Percentiles rank a stretch among this genome's conserved stretches.
These are phyloP conservation scores for Colletotrichum sp. DNA, from an alignment of 2,329 filamentous ascomycete species.

Conservation along the genomic window DNA sequence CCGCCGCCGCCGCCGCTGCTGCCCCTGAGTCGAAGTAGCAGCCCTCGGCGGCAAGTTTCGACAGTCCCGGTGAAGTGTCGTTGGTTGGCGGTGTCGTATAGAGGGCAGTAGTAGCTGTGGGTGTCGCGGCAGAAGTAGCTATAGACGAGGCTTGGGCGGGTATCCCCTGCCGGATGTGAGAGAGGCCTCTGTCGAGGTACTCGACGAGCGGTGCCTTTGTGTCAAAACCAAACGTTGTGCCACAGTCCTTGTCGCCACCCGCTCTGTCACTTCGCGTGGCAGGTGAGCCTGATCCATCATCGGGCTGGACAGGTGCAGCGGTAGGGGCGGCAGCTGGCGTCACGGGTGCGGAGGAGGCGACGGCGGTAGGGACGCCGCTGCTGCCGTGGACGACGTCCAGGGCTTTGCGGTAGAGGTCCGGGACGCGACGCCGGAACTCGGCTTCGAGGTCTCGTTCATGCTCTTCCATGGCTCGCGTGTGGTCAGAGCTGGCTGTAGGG, in stretches of 20 bases:
- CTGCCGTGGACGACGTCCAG: constrained; percentile 38
- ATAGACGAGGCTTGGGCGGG: background rate
- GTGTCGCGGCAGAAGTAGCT: background rate
- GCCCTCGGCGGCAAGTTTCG: constrained; percentile 34
- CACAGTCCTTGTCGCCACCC: background rate
- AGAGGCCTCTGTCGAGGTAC: constrained; percentile 51
- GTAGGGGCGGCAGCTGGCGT: background rate
- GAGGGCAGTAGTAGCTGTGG: background rate
- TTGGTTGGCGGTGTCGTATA: constrained; percentile 20
- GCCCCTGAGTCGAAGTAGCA: constrained; percentile 27
- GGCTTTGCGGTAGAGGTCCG: constrained; percentile 50
- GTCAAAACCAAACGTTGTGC: constrained; percentile 32
- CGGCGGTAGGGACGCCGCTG: constrained; percentile 1
- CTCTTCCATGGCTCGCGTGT: constrained; percentile 43
- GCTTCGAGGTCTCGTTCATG: constrained; percentile 54
- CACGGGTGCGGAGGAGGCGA: background rate
- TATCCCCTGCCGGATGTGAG: constrained; percentile 43
- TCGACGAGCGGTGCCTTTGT: constrained; percentile 53
- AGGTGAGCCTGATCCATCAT: constrained; percentile 17
- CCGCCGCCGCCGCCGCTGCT: background rate
- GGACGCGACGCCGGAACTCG: constrained; percentile 52
- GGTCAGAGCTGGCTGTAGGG: constrained; percentile 32
- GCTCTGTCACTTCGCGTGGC: background rate
- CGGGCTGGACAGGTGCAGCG: constrained; percentile 16
- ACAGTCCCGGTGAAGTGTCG: constrained; percentile 27